Percentiles rank a stretch among this genome's conserved stretches.
Evolutionary conservation across 306 rosid genomes (phyloP).

Genomic region (Betula pendula): DNA sequence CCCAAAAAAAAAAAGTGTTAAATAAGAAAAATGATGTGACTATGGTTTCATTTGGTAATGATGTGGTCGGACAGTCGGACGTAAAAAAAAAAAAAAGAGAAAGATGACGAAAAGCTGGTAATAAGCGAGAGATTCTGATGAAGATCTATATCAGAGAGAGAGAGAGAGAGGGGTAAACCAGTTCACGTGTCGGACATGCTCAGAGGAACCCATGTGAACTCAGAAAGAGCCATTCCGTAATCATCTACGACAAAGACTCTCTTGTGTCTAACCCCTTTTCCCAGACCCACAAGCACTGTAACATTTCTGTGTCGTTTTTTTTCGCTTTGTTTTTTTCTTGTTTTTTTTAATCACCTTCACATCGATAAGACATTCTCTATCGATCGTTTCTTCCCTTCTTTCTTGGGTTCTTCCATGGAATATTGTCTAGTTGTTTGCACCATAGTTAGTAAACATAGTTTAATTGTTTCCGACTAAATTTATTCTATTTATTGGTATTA

Average conservation of each 20-base stretch:
- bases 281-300: conserved; percentile 18
- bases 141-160: conserved; percentile 40
- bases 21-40: conserved; percentile 9
- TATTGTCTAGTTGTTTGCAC: conserved; percentile 33
- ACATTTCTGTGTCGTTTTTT: no score
- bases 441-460: conserved; percentile 13
- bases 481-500: conserved; percentile 21
- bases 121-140: conserved; percentile 53
- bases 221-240: conserved; percentile 52
- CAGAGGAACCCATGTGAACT: conserved; percentile 93
- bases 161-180: conserved; percentile 20
- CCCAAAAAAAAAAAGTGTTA: not conserved
- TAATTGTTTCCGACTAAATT: conserved; percentile 19
- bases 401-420: conserved; percentile 45
- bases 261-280: conserved; percentile 28
- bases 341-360: conserved; percentile 13
- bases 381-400: conserved; percentile 33
- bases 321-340: not conserved
- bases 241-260: conserved; percentile 41
- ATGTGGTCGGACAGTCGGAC: conserved; percentile 56
- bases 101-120: conserved; percentile 54
- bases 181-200: conserved; percentile 49
- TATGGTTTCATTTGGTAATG: conserved; percentile 54
- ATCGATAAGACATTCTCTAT: conserved; percentile 59
- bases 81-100: conserved; percentile 50